Base-by-base conservation (phyloP, 306 rosid species). In the Corylus avellana region DNA sequence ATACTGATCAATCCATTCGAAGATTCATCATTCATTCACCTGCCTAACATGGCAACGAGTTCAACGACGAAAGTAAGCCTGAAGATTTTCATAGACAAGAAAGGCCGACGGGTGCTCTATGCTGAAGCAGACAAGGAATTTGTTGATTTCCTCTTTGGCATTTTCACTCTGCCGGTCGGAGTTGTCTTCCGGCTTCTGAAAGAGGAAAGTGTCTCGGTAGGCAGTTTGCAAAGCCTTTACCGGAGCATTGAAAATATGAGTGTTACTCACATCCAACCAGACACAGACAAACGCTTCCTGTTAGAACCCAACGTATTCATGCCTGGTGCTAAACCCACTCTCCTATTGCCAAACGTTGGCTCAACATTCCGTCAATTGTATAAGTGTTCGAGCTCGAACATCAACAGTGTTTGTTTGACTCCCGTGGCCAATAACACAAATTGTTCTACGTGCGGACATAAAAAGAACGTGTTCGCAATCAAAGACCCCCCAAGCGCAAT, bases 401-500 rank as follows among this genome's bases (percentile, higher is more conserved):
- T 22, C 22, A 22, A 22, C 22, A 22, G 22, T 22, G 22, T 22
- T 22, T 22, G 22, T 22, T 22, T 22, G 22, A 22, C 22, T 22
- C 22, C 22, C 22, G 51, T 66, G 25, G 18, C 20, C n/a, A 35
- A 57, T 5, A n/a, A 6, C 11, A 61, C 64, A 22, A 22, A 6
- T 12, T 58, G 64, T 58, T 35, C 64, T 22, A 0, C 6, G 4
- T 66, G 39, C 48, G 0, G 2, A 0, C 0, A 0, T 0, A 0
- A 0, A 1, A 76, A 78, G 90, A 3, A 2, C 35, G 0, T 0
- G 0, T 1, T 42, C 18, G 2, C 67, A 0, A 0, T 7, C 56
- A 22, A 70, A 5, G 20, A 57, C 7, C 35, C 25, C 14, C 42
- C 56, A 5, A 22, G 0, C 5, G 32, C 1, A 3, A 46, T 6